Evolutionary conservation across 2,329 filamentous ascomycete genomes (phyloP).

Genomic region (Pestalotiopsis sp.): DNA sequence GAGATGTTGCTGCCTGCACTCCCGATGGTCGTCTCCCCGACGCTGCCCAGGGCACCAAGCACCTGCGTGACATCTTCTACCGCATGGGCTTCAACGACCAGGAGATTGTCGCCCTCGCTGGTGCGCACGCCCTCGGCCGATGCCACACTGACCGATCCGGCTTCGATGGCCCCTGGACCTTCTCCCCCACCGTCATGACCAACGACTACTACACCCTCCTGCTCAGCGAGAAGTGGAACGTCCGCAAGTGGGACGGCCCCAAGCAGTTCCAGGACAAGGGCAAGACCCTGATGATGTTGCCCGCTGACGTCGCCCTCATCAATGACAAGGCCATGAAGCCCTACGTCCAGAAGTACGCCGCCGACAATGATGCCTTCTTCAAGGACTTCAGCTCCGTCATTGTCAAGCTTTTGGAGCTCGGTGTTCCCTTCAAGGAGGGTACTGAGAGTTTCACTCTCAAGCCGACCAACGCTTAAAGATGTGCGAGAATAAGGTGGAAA

Average conservation of each 20-base stretch:
- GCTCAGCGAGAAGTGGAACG: conserved; percentile 88
- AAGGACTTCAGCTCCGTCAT: conserved; percentile 83
- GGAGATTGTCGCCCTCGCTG: conserved; percentile 88
- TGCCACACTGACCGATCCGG: conserved; percentile 89
- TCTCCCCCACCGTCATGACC: conserved; percentile 85
- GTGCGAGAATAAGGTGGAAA: not conserved
- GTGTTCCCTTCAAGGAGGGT: conserved; percentile 79
- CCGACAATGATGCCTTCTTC: conserved; percentile 90
- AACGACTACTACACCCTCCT: conserved; percentile 95
- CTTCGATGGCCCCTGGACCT: conserved; percentile 88
- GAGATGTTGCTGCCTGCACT: conserved; percentile 80
- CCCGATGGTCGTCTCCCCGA: conserved; percentile 89
- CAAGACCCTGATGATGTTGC: conserved; percentile 96
- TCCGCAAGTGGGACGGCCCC: conserved; percentile 88
- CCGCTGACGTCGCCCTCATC: conserved; percentile 83
- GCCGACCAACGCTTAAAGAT: conserved; percentile 40
- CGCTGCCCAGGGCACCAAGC: conserved; percentile 72
- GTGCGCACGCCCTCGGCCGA: conserved; percentile 84
- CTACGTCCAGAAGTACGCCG: conserved; percentile 83
- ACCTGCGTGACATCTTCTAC: conserved; percentile 89
- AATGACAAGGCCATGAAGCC: conserved; percentile 85
- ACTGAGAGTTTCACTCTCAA: conserved; percentile 67
- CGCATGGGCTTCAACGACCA: conserved; percentile 98
- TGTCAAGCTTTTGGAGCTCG: conserved; percentile 86
- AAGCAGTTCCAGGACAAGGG: conserved; percentile 80